Evolutionary conservation across 2,329 filamentous ascomycete species (phyloP).

Genomic region (Microdochium nivale): DNA sequence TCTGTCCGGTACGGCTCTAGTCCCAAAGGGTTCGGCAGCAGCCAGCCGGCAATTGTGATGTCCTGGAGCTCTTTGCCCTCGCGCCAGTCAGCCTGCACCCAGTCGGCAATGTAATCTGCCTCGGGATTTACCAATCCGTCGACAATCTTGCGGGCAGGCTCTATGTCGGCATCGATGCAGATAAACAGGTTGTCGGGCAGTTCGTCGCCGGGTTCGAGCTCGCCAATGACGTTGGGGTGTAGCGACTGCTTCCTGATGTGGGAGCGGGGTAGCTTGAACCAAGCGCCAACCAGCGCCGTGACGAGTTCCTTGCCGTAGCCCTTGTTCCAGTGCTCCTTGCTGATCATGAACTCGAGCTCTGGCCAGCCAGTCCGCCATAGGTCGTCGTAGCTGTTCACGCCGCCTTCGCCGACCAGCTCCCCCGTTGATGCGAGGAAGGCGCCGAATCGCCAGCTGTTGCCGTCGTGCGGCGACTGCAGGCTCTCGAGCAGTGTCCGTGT

Average conservation of each 20-base stretch:
- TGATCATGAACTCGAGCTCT: slow-evolving; percentile 49
- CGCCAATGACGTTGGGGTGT: neutral
- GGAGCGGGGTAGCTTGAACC: slow-evolving; percentile 39
- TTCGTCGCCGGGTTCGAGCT: neutral
- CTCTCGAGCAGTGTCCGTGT: slow-evolving; percentile 31
- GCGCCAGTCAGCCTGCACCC: neutral
- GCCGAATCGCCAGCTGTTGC: slow-evolving; percentile 32
- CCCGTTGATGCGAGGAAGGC: slow-evolving; percentile 37
- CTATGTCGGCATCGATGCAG: neutral
- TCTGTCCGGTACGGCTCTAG: neutral
- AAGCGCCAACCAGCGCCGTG: slow-evolving; percentile 33
- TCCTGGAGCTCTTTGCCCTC: neutral
- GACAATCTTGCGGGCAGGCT: neutral
- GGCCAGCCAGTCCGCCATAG: slow-evolving; percentile 41
- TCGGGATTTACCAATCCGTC: neutral
- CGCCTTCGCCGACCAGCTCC: slow-evolving; percentile 45
- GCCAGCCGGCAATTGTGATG: neutral
- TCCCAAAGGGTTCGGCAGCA: neutral
- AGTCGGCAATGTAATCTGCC: neutral
- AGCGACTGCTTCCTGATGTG: slow-evolving; percentile 20
- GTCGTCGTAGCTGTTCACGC: slow-evolving; percentile 17
- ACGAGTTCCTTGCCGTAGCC: slow-evolving; percentile 51
- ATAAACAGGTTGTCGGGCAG: neutral
- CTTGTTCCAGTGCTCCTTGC: slow-evolving; percentile 42
- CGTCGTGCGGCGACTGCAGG: slow-evolving; percentile 20